phyloP scores from a whole-genome alignment of 1,284 basidiomycete species.

The Ganoderma meredithae region DNA sequence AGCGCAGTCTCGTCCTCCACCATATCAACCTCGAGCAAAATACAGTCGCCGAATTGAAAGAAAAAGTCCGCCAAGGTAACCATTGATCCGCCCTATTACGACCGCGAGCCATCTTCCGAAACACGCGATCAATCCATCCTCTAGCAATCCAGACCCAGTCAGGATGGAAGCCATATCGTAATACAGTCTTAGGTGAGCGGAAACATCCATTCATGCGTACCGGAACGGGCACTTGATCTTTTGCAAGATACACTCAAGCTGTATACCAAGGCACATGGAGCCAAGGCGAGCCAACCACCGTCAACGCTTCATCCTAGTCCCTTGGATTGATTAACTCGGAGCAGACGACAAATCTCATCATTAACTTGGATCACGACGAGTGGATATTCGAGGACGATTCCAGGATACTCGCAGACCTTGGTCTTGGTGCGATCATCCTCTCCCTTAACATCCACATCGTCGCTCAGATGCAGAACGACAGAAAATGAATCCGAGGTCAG shows the following conservation, averaged over 20 bases:
- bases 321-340: neutral
- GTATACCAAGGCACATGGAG: slow-evolving; percentile 93
- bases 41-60: slow-evolving; percentile 83
- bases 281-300: slow-evolving; percentile 67
- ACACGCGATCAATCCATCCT: slow-evolving; percentile 14
- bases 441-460: neutral
- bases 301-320: neutral
- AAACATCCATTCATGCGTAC: neutral
- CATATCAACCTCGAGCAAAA: slow-evolving; percentile 81
- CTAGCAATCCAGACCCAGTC: slow-evolving; percentile 74
- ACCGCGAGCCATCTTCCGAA: slow-evolving; percentile 4
- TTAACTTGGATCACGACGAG: slow-evolving; percentile 94
- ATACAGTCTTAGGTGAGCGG: slow-evolving; percentile 66
- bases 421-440: slow-evolving; percentile 66
- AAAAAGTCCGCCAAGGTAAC: slow-evolving; percentile 69
- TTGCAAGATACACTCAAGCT: slow-evolving; percentile 88
- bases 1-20: slow-evolving; percentile 87
- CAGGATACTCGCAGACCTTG: slow-evolving; percentile 69
- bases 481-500: slow-evolving; percentile 96
- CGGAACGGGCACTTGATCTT: neutral
- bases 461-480: slow-evolving; percentile 42
- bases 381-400: slow-evolving; percentile 83
- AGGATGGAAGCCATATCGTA: slow-evolving; percentile 89
- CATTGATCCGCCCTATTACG: slow-evolving; percentile 16
- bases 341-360: slow-evolving; percentile 93